Base-by-base conservation (phyloP, 192 early-diverging fungal genomes). In the Coemansia sp. region DNA sequence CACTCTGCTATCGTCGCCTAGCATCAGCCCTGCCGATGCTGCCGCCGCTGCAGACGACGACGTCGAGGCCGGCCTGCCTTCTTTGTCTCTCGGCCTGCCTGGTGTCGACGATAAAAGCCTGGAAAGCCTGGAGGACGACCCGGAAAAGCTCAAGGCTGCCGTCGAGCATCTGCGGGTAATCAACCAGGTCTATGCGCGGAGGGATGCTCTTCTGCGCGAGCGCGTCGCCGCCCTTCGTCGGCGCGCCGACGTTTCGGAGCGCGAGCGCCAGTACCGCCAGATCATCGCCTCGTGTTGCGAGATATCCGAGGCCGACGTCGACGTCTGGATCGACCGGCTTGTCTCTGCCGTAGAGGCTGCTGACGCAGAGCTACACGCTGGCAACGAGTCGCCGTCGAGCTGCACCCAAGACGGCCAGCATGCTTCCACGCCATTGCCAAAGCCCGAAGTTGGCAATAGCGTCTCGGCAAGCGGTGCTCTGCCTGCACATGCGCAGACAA, bases 261-360 rank as follows among this genome's bases (percentile, higher is more conserved):
- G 83, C 39, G 92, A 94, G 66, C 59, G 89, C 39, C 84, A 89
- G 58, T 95, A 88, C 74, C 90, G 90, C 74, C 82, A 84, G 58
- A 83, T 98, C 30, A 93, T 95, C 71, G 85, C 91, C 7, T 85
- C 86, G 23, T 93, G 93, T 69, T 95, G 93, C 65, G 85, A 88
- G 60, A 86, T 95, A 24, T 81, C 84, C 16, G 63, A 91, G 16
- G 90, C 89, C 2, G 82, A 89, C 34, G 90, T 98, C 2, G 92
- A 93, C 57, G 81, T 85, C 20, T 82, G 91, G 79, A 72, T 95
- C 16, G 84, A 84, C 11, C 87, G 87, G 3, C 61, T 98, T 24
- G 78, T 91, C 8, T 59, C 83, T 25, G 95, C 93, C 1, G 88
- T 95, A 7, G 92, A 95, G 39, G 61, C 78, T 7, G 54, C 45